These are phyloP conservation scores for Leccinum cinnamomeum DNA, from an alignment of 1,284 basidiomycete genomes.

Conservation along the genomic window DNA sequence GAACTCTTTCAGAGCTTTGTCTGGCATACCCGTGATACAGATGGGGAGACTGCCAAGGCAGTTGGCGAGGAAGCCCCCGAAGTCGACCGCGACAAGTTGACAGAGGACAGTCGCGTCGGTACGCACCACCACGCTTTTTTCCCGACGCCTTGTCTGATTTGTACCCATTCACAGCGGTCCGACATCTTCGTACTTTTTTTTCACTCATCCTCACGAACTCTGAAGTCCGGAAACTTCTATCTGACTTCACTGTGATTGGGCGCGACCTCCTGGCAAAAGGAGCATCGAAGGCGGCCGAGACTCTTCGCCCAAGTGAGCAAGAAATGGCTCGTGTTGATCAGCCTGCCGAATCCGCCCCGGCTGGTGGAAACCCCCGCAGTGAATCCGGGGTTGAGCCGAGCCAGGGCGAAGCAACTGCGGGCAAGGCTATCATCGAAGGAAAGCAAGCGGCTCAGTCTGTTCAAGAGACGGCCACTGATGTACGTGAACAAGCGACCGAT, in stretches of 20 bases:
- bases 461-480: conserved; percentile 14
- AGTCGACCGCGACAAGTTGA: conserved; percentile 55
- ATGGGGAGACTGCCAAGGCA: conserved; percentile 45
- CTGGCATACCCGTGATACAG: conserved; percentile 68
- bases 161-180: conserved; percentile 52
- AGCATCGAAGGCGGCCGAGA: conserved; percentile 69
- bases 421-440: conserved; percentile 17
- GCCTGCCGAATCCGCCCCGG: conserved; percentile 38
- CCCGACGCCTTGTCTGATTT: conserved; percentile 1
- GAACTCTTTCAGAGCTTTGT: conserved; percentile 88
- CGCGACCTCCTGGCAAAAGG: conserved; percentile 84
- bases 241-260: conserved; percentile 80
- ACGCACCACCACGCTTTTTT: conserved; percentile 9
- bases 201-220: conserved; percentile 87
- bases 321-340: conserved; percentile 68
- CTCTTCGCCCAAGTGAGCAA: conserved; percentile 54
- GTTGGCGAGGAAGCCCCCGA: conserved; percentile 47
- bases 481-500: conserved; percentile 5
- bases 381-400: conserved; percentile 34
- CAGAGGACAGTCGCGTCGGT: conserved; percentile 64
- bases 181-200: conserved; percentile 83
- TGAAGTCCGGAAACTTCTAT: conserved; percentile 86
- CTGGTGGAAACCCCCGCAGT: conserved; percentile 49
- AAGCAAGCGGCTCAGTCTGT: conserved; percentile 30
- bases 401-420: conserved; percentile 32